These are phyloP conservation scores for Didymella arachidicola DNA, from an alignment of 2,329 filamentous ascomycete species.

Conservation along the genomic window DNA sequence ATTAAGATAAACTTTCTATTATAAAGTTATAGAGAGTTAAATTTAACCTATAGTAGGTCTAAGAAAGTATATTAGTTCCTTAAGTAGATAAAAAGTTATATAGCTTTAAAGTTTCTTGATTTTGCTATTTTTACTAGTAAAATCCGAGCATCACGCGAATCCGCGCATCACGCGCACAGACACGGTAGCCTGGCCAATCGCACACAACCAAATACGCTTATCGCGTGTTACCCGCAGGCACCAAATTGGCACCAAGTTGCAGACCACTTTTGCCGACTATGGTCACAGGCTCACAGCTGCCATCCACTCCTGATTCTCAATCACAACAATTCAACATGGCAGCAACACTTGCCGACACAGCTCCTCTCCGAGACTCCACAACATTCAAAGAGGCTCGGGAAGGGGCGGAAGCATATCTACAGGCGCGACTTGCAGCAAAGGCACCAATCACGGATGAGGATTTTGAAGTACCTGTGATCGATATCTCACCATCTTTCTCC, in stretches of 20 bases:
- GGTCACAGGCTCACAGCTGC: not conserved
- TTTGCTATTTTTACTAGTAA: too few relatives aligned
- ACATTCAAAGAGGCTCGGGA: constrained; percentile 45
- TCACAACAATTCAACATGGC: constrained; percentile 9
- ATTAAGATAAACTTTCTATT: too few relatives aligned
- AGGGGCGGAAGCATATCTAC: constrained; percentile 48
- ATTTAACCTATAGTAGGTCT: too few relatives aligned
- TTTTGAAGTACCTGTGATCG: constrained; percentile 51
- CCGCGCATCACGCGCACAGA: too few relatives aligned
- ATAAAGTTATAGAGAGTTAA: too few relatives aligned
- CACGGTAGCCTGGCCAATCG: constrained; percentile 10
- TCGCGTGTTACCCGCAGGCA: not conserved
- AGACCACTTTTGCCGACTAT: not conserved
- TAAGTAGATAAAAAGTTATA: too few relatives aligned
- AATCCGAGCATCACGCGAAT: too few relatives aligned
- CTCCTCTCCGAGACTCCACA: constrained; percentile 11
- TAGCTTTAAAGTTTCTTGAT: too few relatives aligned
- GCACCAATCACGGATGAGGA: constrained; percentile 22
- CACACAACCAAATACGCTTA: constrained; percentile 5
- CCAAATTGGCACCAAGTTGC: not conserved
- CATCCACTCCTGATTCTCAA: not conserved
- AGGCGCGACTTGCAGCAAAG: constrained; percentile 40
- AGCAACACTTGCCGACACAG: not conserved
- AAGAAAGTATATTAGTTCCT: too few relatives aligned
- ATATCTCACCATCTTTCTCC: constrained; percentile 50